Base-by-base conservation (phyloP, 1,284 basidiomycete genomes). In the Lignosus rhinocerotis region DNA sequence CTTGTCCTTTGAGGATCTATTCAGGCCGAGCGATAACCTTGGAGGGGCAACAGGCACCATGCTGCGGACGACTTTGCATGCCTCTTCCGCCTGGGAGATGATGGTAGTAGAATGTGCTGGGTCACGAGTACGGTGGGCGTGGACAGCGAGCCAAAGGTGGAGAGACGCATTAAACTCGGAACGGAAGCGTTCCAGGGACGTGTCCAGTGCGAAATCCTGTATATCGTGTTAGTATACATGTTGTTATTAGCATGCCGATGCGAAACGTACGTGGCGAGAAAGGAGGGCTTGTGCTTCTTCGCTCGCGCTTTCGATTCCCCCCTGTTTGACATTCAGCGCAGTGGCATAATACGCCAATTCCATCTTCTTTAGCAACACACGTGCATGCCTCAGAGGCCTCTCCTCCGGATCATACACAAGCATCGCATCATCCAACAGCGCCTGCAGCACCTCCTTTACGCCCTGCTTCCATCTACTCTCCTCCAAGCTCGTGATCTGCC, bases 111-210 rank as follows among this genome's bases (percentile, higher is more conserved):
- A 76, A 66, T 81, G 80, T 12, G 75, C 66, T 1, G 68, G 53
- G 59, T 80, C 78, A 3, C 70, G 75, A 11, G 72, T 75, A 17
- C 81, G 79, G 69, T 91, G 88, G 1, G 80, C 79, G 64, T 88
- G 85, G 12, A 91, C 70, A 0, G 84, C 82, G 41, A 82, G 69
- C 87, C 87, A 90, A n/a, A 90, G 74, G 62, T 86, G 79, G 2
- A 76, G 72, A 1, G 77, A 71, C 2, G 81, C 77, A 33, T 72
- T 76, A 59, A 86, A 83, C 66, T 86, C 82, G 2, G 70, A 63
- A 36, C 74, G 67, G 56, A 79, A 80, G 6, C 60, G 67, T 3
- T 70, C 67, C 6, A 85, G 70, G 0, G 63, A 66, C 0, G 51
- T 51, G 63, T 86, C 84, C 16, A 73, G 66, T 0, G 73, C 77